These are phyloP conservation scores for Pyronema omphalodes DNA, from an alignment of 495 filamentous ascomycete species.

Conservation along the genomic window DNA sequence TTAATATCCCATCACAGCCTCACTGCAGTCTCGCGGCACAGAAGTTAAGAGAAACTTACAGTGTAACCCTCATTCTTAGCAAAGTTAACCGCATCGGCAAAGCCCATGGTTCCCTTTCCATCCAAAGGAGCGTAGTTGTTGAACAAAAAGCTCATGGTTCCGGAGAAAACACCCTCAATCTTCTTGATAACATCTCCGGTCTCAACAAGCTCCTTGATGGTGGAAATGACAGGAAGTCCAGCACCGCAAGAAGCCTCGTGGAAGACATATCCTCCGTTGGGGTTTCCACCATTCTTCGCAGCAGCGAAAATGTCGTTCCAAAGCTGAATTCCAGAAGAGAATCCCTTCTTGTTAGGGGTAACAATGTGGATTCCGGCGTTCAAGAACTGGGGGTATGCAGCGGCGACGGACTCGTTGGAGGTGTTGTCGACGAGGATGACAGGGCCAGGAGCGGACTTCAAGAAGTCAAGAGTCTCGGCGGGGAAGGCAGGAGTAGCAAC, in stretches of 20 bases:
- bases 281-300: constrained; percentile 28
- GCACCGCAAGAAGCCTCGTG: constrained; percentile 89
- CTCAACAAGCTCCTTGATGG: constrained; percentile 68
- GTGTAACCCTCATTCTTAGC: constrained; percentile 93
- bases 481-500: constrained; percentile 36
- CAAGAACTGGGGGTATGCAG: constrained; percentile 60
- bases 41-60: not conserved
- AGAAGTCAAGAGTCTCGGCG: constrained; percentile 46
- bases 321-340: constrained; percentile 52
- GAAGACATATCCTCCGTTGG: constrained; percentile 55
- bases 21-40: not conserved
- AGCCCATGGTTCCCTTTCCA: constrained; percentile 45
- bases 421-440: constrained; percentile 86
- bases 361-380: constrained; percentile 67
- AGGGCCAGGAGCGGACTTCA: constrained; percentile 48
- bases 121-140: constrained; percentile 71
- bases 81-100: constrained; percentile 72
- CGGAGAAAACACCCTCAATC: constrained; percentile 93
- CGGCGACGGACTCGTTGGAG: constrained; percentile 60
- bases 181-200: constrained; percentile 74
- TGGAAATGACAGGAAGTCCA: constrained; percentile 78
- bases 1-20: not conserved
- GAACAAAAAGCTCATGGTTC: constrained; percentile 92
- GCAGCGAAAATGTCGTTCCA: constrained; percentile 68
- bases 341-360: constrained; percentile 95